Conservation (phyloP, 148 eudicot genomes). For the Agrostemma githago region DNA sequence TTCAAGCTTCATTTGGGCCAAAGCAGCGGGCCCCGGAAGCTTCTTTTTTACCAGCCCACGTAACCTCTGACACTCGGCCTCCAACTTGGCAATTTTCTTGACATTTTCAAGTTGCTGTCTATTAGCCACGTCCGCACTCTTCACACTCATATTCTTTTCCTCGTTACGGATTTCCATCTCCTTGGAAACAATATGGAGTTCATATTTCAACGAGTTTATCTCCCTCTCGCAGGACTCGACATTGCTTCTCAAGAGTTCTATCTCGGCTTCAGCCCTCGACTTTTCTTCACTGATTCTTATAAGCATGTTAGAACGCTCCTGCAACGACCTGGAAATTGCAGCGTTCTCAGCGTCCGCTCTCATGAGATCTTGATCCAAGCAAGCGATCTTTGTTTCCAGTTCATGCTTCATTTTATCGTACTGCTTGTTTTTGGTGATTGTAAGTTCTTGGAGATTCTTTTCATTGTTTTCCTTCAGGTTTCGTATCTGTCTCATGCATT, state of each 20-base stretch:
- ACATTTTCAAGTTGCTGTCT: conserved; percentile 88
- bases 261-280: conserved; percentile 79
- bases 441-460: conserved; percentile 62
- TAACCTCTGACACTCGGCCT: conserved; percentile 94
- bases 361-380: conserved; percentile 70
- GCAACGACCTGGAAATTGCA: conserved; percentile 85
- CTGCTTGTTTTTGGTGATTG: conserved; percentile 55
- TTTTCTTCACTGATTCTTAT: conserved; percentile 77
- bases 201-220: conserved; percentile 86
- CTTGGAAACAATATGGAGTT: conserved; percentile 69
- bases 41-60: conserved; percentile 95
- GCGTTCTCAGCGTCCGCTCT: conserved; percentile 74
- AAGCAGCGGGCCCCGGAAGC: conserved; percentile 96
- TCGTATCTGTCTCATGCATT: conserved; percentile 93
- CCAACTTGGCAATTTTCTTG: conserved; percentile 86
- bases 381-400: conserved; percentile 55
- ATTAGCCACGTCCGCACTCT: conserved; percentile 87
- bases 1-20: conserved; percentile 98
- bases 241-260: conserved; percentile 65
- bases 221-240: conserved; percentile 83
- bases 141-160: conserved; percentile 89
- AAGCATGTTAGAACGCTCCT: conserved; percentile 87
- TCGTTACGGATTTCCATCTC: conserved; percentile 93
- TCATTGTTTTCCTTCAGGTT: conserved; percentile 91
- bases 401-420: conserved; percentile 74